These are phyloP conservation scores for Flaveria floridana DNA, from an alignment of 140 eudicot genomes.

Conservation along the genomic window DNA sequence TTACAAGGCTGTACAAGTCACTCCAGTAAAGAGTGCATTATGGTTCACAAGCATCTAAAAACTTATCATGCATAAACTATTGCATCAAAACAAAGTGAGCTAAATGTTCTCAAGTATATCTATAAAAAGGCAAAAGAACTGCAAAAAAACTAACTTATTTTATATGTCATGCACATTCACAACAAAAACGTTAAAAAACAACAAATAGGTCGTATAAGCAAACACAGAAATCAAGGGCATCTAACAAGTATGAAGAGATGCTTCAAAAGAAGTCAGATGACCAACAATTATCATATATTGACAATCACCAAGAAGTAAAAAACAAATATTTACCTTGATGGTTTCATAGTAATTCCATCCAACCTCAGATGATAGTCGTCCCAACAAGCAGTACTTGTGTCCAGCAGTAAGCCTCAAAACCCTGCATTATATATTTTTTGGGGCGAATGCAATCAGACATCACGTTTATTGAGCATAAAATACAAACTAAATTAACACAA, in stretches of 20 bases:
- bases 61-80: neutral
- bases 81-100: neutral
- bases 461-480: neutral
- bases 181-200: neutral
- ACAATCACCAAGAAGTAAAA: neutral
- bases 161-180: neutral
- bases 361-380: constrained; percentile 78
- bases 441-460: neutral
- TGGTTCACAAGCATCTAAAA: neutral
- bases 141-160: neutral
- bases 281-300: neutral
- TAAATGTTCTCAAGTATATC: neutral
- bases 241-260: neutral
- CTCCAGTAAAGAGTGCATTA: neutral
- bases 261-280: no score
- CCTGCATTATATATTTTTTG: constrained; percentile 29
- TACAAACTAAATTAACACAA: neutral
- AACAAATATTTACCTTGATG: constrained; percentile 49
- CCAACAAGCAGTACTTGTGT: constrained; percentile 75
- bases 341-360: constrained; percentile 88
- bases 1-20: neutral
- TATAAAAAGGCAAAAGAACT: neutral
- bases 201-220: neutral
- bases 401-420: constrained; percentile 91
- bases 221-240: neutral